Base-by-base conservation (phyloP, 495 filamentous ascomycete genomes). In the Aspergillus ellipticus region DNA sequence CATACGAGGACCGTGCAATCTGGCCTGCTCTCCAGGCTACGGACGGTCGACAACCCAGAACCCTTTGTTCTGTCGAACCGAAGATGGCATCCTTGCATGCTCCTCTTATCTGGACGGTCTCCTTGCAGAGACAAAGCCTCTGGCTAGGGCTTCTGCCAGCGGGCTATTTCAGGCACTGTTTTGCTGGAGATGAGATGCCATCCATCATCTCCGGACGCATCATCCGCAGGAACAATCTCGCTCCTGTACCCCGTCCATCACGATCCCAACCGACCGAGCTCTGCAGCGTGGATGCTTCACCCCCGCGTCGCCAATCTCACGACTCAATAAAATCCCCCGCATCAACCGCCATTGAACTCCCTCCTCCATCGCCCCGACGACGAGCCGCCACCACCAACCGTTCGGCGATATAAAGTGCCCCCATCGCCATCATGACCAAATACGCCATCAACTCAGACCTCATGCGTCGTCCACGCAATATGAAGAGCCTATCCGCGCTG, bases 401-500 rank as follows among this genome's bases (percentile, higher is more conserved):
- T 24, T 6, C 42, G 21, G 9, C 17, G 13, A 13, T 45, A 51
- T 51, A 51, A 51, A 43, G 37, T 13, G 26, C 8, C 21, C 43
- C 17, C 51, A 42, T 21, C 22, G 31, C 16, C 41, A 21, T 20
- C 11, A 54, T 37, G 19, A 29, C 45, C 11, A 48, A 46, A 35
- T 47, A 20, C 16, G 22, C 17, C 17, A 10, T 17, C 22, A 48
- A 29, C 45, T 48, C 45, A 6, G 15, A 31, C 45, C 45, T 48
- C 45, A 48, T 48, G 45, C 24, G 45, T 28, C 45, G 24, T 10
- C 13, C 22, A n/a, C 22, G 15, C 15, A 29, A 29, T 10, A 58
- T 58, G 56, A 26, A 29, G 15, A 35, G 52, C 8, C 13, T 61
- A 8, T 49, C 52, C 28, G 41, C 48, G 6, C 48, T 62, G 10